Conservation (phyloP, 257 asterid species). For the Solanum microdontum region DNA sequence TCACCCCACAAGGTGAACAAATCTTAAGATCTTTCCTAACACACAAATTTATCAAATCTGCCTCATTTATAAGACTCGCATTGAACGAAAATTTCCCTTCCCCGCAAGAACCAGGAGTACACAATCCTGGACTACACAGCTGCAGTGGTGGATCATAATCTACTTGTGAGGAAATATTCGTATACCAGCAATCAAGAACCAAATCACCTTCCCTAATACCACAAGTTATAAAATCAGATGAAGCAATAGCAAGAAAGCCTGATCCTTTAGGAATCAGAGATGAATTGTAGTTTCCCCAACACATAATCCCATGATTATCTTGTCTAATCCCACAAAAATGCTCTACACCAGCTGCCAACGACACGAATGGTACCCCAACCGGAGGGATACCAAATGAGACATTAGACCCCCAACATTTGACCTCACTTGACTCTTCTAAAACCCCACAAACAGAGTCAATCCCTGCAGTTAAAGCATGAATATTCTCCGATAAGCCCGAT, state of each 20-base stretch:
- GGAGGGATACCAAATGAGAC: conserved; percentile 31
- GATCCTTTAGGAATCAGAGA: conserved; percentile 63
- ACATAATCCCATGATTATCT: conserved; percentile 64
- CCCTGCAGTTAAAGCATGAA: conserved; percentile 43
- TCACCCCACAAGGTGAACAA: conserved; percentile 73
- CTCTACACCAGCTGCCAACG: conserved; percentile 53
- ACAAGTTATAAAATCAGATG: conserved; percentile 61
- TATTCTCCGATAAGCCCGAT: conserved; percentile 20
- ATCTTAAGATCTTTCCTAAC: conserved; percentile 63
- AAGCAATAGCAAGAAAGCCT: conserved; percentile 77
- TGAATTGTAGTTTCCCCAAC: conserved; percentile 79
- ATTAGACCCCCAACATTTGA: conserved; percentile 69
- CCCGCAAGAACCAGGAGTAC: conserved; percentile 46
- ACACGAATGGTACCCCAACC: conserved; percentile 40
- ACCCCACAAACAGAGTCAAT: conserved; percentile 58
- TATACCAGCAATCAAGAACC: conserved; percentile 84
- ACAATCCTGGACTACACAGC: conserved; percentile 88
- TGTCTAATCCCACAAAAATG: conserved; percentile 89
- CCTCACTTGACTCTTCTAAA: conserved; percentile 34
- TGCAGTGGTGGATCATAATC: conserved; percentile 81
- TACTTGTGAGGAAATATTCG: conserved; percentile 21
- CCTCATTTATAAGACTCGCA: conserved; percentile 78
- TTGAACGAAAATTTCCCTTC: conserved; percentile 68
- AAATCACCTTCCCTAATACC: conserved; percentile 81
- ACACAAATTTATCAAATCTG: conserved; percentile 77